phyloP scores from a whole-genome alignment of 352 stramenopile species.

The Globisporangium perplexum region DNA sequence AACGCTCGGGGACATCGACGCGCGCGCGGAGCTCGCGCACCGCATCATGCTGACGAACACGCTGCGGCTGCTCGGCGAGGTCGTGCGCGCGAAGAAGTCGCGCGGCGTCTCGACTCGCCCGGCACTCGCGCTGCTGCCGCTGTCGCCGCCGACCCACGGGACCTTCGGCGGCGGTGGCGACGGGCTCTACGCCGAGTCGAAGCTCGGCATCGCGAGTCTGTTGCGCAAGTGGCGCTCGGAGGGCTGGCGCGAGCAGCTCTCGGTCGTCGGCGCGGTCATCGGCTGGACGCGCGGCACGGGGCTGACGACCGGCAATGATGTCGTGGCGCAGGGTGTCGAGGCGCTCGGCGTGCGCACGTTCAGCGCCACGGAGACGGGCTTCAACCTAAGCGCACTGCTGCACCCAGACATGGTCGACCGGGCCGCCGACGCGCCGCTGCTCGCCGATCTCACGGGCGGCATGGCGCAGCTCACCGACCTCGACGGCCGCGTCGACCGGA shows the following conservation, averaged over 20 bases:
- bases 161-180: conserved; percentile 82
- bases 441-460: conserved; percentile 73
- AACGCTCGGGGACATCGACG: conserved; percentile 79
- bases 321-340: conserved; percentile 76
- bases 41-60: conserved; percentile 89
- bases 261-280: conserved; percentile 79
- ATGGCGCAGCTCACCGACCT: conserved; percentile 75
- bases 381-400: conserved; percentile 81
- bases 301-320: conserved; percentile 86
- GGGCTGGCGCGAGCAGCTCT: conserved; percentile 83
- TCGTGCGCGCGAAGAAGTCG: conserved; percentile 69
- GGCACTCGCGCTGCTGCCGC: conserved; percentile 67
- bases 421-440: conserved; percentile 65
- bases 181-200: conserved; percentile 88
- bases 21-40: conserved; percentile 71
- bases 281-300: conserved; percentile 84
- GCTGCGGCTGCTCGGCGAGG: conserved; percentile 71
- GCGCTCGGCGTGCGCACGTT: conserved; percentile 77
- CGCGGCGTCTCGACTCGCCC: conserved; percentile 68
- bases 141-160: conserved; percentile 85
- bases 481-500: conserved; percentile 49
- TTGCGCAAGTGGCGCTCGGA: conserved; percentile 86
- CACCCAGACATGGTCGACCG: conserved; percentile 72
- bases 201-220: conserved; percentile 81
- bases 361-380: conserved; percentile 82